These are phyloP conservation scores for Colletotrichum sp. DNA, from an alignment of 2,329 filamentous ascomycete species.

Conservation along the genomic window DNA sequence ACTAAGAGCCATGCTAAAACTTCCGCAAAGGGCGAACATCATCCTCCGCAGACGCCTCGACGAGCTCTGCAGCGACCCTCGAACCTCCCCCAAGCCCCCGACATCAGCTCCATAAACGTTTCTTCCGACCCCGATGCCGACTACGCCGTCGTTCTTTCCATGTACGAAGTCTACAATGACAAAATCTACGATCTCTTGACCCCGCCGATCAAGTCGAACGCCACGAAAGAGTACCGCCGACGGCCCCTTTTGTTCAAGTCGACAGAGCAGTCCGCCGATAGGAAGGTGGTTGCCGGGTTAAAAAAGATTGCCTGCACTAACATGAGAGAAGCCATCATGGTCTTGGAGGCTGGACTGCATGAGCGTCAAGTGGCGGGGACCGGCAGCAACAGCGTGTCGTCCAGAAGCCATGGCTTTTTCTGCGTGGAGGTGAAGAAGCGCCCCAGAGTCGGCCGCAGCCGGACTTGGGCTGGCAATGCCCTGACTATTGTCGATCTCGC, in stretches of 20 bases:
- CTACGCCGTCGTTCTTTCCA: constrained; percentile 89
- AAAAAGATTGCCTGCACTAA: constrained; percentile 87
- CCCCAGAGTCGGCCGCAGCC: constrained; percentile 45
- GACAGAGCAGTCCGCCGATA: constrained; percentile 84
- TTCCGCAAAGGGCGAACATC: constrained; percentile 52
- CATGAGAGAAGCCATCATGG: constrained; percentile 83
- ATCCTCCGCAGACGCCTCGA: constrained; percentile 61
- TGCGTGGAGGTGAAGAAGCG: constrained; percentile 93
- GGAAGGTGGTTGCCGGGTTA: constrained; percentile 93
- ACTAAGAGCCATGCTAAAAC: constrained; percentile 53
- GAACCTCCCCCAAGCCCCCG: constrained; percentile 74
- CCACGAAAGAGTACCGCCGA: constrained; percentile 74
- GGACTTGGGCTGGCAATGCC: constrained; percentile 76
- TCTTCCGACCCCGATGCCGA: constrained; percentile 73
- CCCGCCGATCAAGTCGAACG: constrained; percentile 60
- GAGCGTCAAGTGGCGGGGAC: constrained; percentile 90
- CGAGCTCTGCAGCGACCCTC: constrained; percentile 72
- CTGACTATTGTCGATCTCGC: constrained; percentile 92
- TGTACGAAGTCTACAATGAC: constrained; percentile 99
- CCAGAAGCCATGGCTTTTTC: constrained; percentile 94
- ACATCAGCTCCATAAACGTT: constrained; percentile 73
- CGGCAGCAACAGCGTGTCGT: constrained; percentile 90
- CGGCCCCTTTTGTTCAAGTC: constrained; percentile 89
- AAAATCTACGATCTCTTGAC: constrained; percentile 93
- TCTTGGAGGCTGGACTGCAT: constrained; percentile 86